Evolutionary conservation across 2,329 filamentous ascomycete genomes (phyloP).

Genomic region (Ophiostoma sp.): DNA sequence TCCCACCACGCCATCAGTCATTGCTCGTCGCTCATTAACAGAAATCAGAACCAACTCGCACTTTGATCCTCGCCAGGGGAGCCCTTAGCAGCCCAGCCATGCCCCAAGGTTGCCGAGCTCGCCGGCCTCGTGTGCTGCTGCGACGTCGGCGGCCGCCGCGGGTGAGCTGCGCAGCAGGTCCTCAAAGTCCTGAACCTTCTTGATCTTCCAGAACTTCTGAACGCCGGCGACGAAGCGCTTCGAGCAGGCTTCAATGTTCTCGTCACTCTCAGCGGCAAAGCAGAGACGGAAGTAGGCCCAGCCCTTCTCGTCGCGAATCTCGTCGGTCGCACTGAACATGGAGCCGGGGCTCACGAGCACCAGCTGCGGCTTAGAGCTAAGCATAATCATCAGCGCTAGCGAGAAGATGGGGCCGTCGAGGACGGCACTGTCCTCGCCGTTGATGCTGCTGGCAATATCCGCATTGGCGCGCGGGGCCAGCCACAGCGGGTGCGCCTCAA

Average conservation of each 20-base stretch:
- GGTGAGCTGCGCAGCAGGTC: slow-evolving; percentile 45
- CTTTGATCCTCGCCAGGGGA: neutral
- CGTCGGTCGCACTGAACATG: slow-evolving; percentile 65
- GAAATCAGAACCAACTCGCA: neutral
- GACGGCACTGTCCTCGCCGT: slow-evolving; percentile 30
- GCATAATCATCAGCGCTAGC: slow-evolving; percentile 63
- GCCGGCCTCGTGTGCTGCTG: slow-evolving; percentile 26
- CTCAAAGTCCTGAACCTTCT: slow-evolving; percentile 60
- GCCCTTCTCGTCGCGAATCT: slow-evolving; percentile 52
- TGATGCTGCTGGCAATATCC: slow-evolving; percentile 2
- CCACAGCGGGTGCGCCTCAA: slow-evolving; percentile 67
- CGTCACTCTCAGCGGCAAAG: slow-evolving; percentile 76
- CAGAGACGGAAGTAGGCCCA: slow-evolving; percentile 74
- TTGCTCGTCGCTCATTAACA: neutral
- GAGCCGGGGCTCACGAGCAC: slow-evolving; percentile 65
- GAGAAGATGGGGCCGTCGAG: slow-evolving; percentile 53
- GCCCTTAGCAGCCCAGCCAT: slow-evolving; percentile 20
- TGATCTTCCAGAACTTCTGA: slow-evolving; percentile 71
- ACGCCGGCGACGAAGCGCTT: slow-evolving; percentile 63
- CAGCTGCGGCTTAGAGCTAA: slow-evolving; percentile 62
- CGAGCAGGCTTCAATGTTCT: slow-evolving; percentile 58
- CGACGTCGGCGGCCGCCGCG: slow-evolving; percentile 21
- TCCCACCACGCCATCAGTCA: neutral
- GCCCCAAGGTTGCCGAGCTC: slow-evolving; percentile 32
- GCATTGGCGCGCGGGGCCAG: slow-evolving; percentile 31